Base-by-base conservation (phyloP, 2,329 filamentous ascomycete species). In the Celoporthe dispersa region DNA sequence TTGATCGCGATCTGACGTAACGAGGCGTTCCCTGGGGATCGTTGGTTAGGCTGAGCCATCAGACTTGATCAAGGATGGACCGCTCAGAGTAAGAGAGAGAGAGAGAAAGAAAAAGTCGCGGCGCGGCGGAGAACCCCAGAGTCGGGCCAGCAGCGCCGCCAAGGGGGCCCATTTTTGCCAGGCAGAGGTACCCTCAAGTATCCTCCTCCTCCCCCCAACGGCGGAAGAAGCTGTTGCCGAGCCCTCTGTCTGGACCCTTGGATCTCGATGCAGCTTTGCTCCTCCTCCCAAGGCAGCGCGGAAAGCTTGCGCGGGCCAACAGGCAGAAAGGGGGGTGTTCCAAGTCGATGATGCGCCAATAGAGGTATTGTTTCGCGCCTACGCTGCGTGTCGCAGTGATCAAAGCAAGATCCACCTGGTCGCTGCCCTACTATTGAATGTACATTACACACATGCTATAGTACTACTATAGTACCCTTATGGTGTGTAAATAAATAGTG, bases 31-130 rank as follows among this genome's bases (percentile, higher is more conserved):
- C 25, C 11, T 60, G 65, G 64, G 60, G 65, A 70, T 70, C 68
- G 65, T 65, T 64, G 65, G 60, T 53, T 66, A 68, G 68, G 41
- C 59, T 60, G 57, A 53, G 61, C 66, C 59, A 70, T 70, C 68
- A 70, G 68, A 33, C 33, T 28, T 51, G 5, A 28, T 39, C 68
- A 33, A 44, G 68, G 68, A 70, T 65, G 39, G 7, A 25, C n/a
- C 57, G 22, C n/a, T 19, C 33, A 19, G 3, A 7, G 28, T 19
- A 31, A n/a, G 22, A 22, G 22, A 48, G 44, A 48, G 11, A 22
- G 9, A 7, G 1, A 19, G 14, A 7, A 19, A 9, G 14, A 48
- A 22, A n/a, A n/a, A 33, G 37, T 44, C 55, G 25, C 64, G 68
- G 64, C 68, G 48, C 41, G 62, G 60, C 64, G 44, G 48, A 35